Evolutionary conservation across 1,284 basidiomycete genomes (phyloP), one percentile per base, ranked within the genome.

Genomic region (Apiotrichum montevideense): DNA sequence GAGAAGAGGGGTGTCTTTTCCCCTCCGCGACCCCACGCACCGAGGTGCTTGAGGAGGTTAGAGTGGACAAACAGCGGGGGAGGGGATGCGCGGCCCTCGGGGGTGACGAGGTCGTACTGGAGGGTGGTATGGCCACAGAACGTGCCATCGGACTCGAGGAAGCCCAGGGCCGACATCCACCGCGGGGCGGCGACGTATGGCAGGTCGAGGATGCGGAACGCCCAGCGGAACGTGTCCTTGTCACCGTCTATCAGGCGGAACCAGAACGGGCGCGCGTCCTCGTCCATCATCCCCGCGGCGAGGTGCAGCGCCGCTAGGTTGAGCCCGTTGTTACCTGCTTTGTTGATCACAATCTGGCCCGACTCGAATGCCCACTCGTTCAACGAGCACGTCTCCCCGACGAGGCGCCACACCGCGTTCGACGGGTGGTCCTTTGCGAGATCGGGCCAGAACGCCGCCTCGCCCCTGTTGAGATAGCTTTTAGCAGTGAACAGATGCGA

Each of bases 391-490:
- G 66, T 61, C n/a, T 77, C 68, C 32, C 78, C 76, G 6, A 80
- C 61, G 35, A 79, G 46, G n/a, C 79, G 69, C 77, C 78, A 81
- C 54, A 81, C 74, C 11, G 79, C 77, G 57, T 81, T 81, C 51
- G 76, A 67, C 4, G 78, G 72, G 52, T 78, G 75, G 56, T 80
- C 79, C 57, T 78, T 79, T 46, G 72, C 77, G 46, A 79, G 65
- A 60, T 80, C 79, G 11, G 79, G 79, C 79, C 79, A 81, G 59
- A 80, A 79, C 34, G 77, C 80, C 1, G 76, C 75, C 11, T 72
- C 63, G 7, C 74, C 77, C n/a, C 68, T 58, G 4, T 66, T 54
- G 13, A 56, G 56, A 65, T 79, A 80, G 3, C 68, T 45, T 0
- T 66, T 60, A 1, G 75, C 67, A 37, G 70, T 64, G 64, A 80